Base-by-base conservation (phyloP, 441 rosid species). In the Croton setiger region DNA sequence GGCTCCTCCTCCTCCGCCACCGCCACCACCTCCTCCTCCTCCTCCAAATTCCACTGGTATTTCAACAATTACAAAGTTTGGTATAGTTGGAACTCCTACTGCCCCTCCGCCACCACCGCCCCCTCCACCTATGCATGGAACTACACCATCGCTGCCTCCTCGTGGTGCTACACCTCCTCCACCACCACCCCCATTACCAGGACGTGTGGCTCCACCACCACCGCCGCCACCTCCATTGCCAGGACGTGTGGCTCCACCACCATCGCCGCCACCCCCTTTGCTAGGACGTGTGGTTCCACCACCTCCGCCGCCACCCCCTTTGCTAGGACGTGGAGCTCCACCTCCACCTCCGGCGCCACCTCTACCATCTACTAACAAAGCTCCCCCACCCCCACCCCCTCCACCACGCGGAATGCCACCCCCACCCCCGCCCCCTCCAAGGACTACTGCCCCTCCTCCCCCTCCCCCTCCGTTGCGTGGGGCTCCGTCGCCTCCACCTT, bases 1-100 rank as follows among this genome's bases (percentile, higher is more conserved):
- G 45, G 65, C 63, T 56, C 67, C 81, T 64, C 72, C 79, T 5
- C 76, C 81, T 31, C 71, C 78, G 7, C 82, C 85, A 7, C 74
- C 79, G 15, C 73, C 87, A 21, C 66, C 67, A 13, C 79, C 83
- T 2, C 83, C 45, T 3, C 64, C 76, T 2, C 68, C 76, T 4
- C 75, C 73, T 0, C 51, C 69, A 6, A 73, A 64, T n/a, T 66
- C 69, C 37, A 5, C 27, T 14, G 37, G 58, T 66, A 60, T 67
- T 35, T 62, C 63, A 21, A 51, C 55, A 17, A 17, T 63, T 57
- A 53, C 80, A 72, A 64, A 54, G 66, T 63, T 52, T 48, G 72
- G 43, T 56, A 56, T 48, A 41, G 59, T 14, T 66, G 63, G 63
- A 17, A 23, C 52, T 67, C 76, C 14, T 5, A 63, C 83, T 23